These are phyloP conservation scores for Trichoderma sp. DNA, from an alignment of 2,329 filamentous ascomycete genomes.

Conservation along the genomic window DNA sequence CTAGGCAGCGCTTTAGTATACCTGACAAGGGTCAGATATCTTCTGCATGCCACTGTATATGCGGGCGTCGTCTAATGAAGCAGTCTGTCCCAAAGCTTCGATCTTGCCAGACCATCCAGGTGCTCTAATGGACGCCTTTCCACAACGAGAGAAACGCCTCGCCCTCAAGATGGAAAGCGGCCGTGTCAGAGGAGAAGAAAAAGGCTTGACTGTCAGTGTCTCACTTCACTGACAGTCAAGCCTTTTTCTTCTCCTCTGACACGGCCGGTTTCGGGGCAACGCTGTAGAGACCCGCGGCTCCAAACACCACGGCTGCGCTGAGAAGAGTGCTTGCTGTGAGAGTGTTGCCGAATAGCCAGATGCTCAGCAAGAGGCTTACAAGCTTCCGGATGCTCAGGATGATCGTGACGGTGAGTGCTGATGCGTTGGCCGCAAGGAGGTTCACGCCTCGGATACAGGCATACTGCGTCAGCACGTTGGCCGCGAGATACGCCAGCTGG, in stretches of 20 bases:
- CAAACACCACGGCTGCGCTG: conserved; percentile 84
- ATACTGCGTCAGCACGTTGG: conserved; percentile 89
- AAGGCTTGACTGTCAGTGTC: too few species aligned
- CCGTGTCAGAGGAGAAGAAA: conserved; percentile 26
- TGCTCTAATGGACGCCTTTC: too few species aligned
- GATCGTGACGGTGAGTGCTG: conserved; percentile 93
- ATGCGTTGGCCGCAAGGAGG: conserved; percentile 82
- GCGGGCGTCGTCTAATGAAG: too few species aligned
- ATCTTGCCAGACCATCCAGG: too few species aligned
- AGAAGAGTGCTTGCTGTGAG: conserved; percentile 75
- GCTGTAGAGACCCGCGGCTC: conserved; percentile 87
- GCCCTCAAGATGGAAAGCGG: conserved; percentile 30
- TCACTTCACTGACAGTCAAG: background rate
- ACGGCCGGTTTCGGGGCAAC: conserved; percentile 58
- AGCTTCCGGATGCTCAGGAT: conserved; percentile 95
- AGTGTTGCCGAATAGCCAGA: conserved; percentile 89
- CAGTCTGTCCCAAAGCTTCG: too few species aligned
- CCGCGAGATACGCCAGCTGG: conserved; percentile 69
- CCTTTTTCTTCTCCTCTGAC: conserved; percentile 22
- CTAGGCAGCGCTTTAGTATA: too few species aligned
- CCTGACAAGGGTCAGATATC: too few species aligned
- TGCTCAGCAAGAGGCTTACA: conserved; percentile 85
- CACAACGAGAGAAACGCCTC: too few species aligned
- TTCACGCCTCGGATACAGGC: conserved; percentile 96
- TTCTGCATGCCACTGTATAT: too few species aligned